Conservation (phyloP, 495 filamentous ascomycete genomes). For the Paragyromitra xinjiangensis region DNA sequence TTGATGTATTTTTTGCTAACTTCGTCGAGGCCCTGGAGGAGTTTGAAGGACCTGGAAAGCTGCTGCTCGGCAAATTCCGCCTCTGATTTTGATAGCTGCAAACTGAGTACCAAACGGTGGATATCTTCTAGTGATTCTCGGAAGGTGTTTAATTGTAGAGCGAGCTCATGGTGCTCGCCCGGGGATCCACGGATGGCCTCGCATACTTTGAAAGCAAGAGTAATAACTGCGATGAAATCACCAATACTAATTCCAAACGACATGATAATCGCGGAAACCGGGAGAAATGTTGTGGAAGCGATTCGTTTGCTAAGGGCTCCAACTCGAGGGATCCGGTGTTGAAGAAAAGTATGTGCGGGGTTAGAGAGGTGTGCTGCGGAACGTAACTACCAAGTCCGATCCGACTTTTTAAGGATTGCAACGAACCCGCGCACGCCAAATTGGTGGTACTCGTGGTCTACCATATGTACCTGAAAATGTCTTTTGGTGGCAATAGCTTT, state of each 20-base stretch:
- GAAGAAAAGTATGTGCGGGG: not conserved
- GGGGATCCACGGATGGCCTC: not conserved
- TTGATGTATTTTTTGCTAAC: not conserved
- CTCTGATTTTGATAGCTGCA: not conserved
- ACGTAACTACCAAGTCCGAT: no score
- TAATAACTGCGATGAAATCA: constrained; percentile 3
- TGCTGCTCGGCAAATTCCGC: not conserved
- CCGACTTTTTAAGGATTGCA: no score
- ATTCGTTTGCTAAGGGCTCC: not conserved
- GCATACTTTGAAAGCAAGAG: constrained; percentile 1
- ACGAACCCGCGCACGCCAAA: no score
- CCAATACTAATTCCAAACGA: constrained; percentile 27
- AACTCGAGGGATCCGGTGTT: not conserved
- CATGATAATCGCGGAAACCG: not conserved
- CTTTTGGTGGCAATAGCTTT: no score
- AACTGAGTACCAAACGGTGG: not conserved
- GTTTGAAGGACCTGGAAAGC: not conserved
- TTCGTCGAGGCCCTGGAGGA: not conserved
- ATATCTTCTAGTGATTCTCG: not conserved
- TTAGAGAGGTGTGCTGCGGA: no score
- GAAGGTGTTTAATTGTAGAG: not conserved
- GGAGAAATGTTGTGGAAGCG: not conserved
- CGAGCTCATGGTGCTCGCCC: not conserved
- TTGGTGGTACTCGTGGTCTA: no score
- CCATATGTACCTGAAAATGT: no score